Base-by-base conservation (phyloP, 2,329 filamentous ascomycete genomes). In the Fusarium tjaetaba region DNA sequence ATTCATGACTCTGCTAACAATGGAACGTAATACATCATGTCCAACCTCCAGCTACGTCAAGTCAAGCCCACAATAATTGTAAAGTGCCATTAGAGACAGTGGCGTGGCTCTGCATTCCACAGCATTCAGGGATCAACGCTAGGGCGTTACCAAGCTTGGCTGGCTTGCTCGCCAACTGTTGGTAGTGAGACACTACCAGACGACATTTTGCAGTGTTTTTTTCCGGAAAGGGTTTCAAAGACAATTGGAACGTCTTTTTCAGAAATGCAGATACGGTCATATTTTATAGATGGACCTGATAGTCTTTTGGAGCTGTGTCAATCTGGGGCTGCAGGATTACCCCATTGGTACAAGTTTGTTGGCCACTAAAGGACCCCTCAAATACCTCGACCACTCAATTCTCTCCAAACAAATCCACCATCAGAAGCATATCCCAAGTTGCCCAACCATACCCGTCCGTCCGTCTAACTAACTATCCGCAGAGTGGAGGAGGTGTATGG, bases 81-180 rank as follows among this genome's bases (percentile, higher is more conserved):
- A 58, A 60, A 58, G 68, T 61, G 62, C 32, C 61, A 34, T 39
- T 51, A 36, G 57, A 67, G 51, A 68, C 71, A 68, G 68, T 74
- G 71, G 71, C 71, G 68, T 28, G 51, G 45, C 38, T 65, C 55
- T 58, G 36, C 71, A 74, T 74, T 74, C 71, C 71, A 62, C 68
- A 62, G 36, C 13, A 28, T 42, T 46, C 56, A 74, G 56, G 71
- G 71, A 74, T 74, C 71, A 69, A 52, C 71, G 32, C 63, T 57
- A 68, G 30, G 55, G 68, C 64, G 68, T 74, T 48, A 58, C 60
- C 68, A 61, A 72, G 59, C 71, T 74, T 57, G 71, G 71, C 71
- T 74, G 71, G 71, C 57, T 74, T 74, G 57, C 39, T 46, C 34
- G 39, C 38, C 58, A 57, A 48, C 34, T 55, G 52, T 58, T 41